A percentile compares a stretch with the other conserved stretches of the same genome.
Conservation (phyloP, 345 rosid genomes). For the Garcia nutans region DNA sequence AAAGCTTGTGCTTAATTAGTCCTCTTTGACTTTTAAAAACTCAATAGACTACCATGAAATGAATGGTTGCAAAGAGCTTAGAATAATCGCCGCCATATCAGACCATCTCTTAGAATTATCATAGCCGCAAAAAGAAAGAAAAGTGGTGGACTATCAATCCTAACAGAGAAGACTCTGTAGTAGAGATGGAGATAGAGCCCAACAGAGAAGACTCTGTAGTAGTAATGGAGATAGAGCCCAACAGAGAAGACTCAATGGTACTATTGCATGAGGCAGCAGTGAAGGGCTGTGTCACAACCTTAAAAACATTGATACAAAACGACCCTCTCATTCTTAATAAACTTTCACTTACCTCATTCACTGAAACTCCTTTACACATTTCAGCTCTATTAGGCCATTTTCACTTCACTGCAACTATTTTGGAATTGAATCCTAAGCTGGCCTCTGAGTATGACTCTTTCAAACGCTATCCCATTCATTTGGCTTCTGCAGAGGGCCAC, state of each 20-base stretch:
- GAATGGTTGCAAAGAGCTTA: too few relatives aligned
- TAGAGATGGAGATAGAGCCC: too few relatives aligned
- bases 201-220: too few relatives aligned
- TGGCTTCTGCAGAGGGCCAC: slow-evolving; percentile 14
- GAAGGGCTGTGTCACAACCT: not conserved
- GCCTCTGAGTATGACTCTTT: not conserved
- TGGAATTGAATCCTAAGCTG: not conserved
- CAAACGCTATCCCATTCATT: slow-evolving; percentile 2
- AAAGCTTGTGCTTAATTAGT: too few relatives aligned
- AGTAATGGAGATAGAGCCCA: not conserved
- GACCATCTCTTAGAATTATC: too few relatives aligned
- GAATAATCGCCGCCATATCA: too few relatives aligned
- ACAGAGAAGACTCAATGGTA: not conserved
- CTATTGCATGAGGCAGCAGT: slow-evolving; percentile 2
- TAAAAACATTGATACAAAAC: not conserved
- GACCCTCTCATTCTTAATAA: slow-evolving; percentile 5
- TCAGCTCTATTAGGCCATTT: slow-evolving; percentile 7
- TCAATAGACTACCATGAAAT: too few relatives aligned
- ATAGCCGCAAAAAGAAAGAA: too few relatives aligned
- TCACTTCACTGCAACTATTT: slow-evolving; percentile 7
- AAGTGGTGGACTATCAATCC: too few relatives aligned
- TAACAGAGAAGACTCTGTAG: too few relatives aligned
- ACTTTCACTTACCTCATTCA: not conserved
- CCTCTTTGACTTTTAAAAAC: too few relatives aligned
- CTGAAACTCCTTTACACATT: slow-evolving; percentile 8